Evolutionary conservation across 1,139 yeast species (phyloP).

Genomic region (Sugiyamaella xylanicola): DNA sequence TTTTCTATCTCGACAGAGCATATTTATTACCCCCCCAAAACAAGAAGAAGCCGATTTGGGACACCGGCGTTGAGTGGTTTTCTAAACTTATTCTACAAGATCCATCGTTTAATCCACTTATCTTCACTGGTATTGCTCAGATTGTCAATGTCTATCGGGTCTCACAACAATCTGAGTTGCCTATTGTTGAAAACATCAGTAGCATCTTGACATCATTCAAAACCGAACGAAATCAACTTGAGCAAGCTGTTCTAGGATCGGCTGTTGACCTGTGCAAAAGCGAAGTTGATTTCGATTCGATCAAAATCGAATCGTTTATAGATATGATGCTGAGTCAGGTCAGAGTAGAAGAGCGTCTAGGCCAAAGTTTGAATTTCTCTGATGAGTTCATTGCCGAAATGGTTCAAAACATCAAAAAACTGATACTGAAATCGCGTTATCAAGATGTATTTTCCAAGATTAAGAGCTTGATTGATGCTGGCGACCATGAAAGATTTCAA

Average conservation of each 20-base stretch:
- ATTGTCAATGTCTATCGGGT: slow-evolving; percentile 8
- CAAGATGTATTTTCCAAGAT: slow-evolving; percentile 15
- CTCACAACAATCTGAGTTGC: slow-evolving; percentile 1
- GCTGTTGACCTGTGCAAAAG: slow-evolving; percentile 8
- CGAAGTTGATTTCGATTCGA: not conserved
- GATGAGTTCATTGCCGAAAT: slow-evolving; percentile 4
- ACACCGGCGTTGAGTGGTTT: slow-evolving; percentile 31
- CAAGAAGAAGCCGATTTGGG: slow-evolving; percentile 35
- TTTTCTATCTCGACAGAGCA: slow-evolving; percentile 44
- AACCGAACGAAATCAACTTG: slow-evolving; percentile 9
- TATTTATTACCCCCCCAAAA: slow-evolving; percentile 39
- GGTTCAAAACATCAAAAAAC: slow-evolving; percentile 8
- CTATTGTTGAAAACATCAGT: slow-evolving; percentile 10
- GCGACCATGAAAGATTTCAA: slow-evolving; percentile 2
- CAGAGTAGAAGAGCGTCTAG: slow-evolving; percentile 4
- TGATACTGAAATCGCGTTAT: slow-evolving; percentile 3
- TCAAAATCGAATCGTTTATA: slow-evolving; percentile 2
- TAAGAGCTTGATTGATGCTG: slow-evolving; percentile 9
- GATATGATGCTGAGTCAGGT: slow-evolving; percentile 1
- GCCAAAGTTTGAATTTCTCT: slow-evolving; percentile 1
- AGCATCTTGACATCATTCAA: slow-evolving; percentile 9
- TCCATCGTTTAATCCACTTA: slow-evolving; percentile 1
- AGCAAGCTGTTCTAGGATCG: slow-evolving; percentile 1
- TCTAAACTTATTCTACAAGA: slow-evolving; percentile 17
- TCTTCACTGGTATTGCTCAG: slow-evolving; percentile 7